Evolutionary conservation across 1,139 yeast species (phyloP), one percentile per base, ranked within the genome.

Genomic region (Debaryomyces sp.): DNA sequence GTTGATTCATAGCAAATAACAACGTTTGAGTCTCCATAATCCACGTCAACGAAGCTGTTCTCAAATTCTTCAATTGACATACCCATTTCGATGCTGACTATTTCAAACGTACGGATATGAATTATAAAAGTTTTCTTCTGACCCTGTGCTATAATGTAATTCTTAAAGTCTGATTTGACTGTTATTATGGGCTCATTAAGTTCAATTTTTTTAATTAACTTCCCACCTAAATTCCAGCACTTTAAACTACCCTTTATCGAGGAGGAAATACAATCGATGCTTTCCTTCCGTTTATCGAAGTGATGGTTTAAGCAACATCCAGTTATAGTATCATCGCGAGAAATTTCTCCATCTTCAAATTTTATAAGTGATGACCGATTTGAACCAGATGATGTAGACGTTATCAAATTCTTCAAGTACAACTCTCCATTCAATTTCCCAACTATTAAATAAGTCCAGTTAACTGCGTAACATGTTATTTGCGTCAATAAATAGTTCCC

Each of bases 11-110:
- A 59, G 48, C 71, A 58, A 5, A 77, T 36, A 1, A 78, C 59
- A 4, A 78, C 60, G 50, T 71, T 70, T 41, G 62, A 60, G 22
- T 78, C 82, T 1, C 82, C 86, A 57, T 78, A 82, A 63, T 86
- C 92, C 27, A 81, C 79, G 43, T 73, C 70, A 49, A 77, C 46
- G 44, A 43, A 43, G 18, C 46, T 23, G 9, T 32, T 21, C 9
- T 33, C 36, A 8, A 27, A 33, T n/a, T 55, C 45, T 9, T 43
- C 45, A 22, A 59, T 18, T 8, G 41, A 47, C 35, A 55, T 46
- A 2, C 54, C 63, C 35, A 63, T 56, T 1, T 50, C 56, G 3
- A 60, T 33, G 6, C 50, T 44, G 6, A 53, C 24, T 1, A 59
- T 44, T 9, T 55, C 53, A 15, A 51, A 53, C 0, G 59, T 57